A percentile compares a stretch with the other conserved stretches of the same genome.
These are phyloP conservation scores for Panicum miliaceum DNA, from an alignment of 176 grass and related monocot species.

Conservation along the genomic window DNA sequence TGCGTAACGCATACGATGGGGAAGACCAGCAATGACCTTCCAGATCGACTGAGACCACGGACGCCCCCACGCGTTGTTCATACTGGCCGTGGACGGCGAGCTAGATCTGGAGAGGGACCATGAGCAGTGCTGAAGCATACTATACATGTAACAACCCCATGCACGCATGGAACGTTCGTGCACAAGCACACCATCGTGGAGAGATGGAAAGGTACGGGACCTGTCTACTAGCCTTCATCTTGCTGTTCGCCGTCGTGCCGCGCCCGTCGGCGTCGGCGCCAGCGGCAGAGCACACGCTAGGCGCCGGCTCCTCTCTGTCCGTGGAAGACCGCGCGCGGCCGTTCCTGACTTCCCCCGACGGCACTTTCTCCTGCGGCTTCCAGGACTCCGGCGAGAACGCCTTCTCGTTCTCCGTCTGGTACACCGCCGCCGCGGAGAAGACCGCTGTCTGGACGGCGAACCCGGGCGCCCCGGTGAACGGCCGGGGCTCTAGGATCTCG, in stretches of 20 bases:
- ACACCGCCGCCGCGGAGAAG: conserved; percentile 28
- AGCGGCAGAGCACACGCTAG: conserved; percentile 22
- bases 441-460: conserved; percentile 61
- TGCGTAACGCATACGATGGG: not conserved
- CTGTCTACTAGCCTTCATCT: not conserved
- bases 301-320: conserved; percentile 26
- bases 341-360: conserved; percentile 36
- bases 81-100: no score
- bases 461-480: conserved; percentile 51
- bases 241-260: not conserved
- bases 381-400: conserved; percentile 43
- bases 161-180: not conserved
- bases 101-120: no score
- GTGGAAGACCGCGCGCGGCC: conserved; percentile 40
- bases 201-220: not conserved
- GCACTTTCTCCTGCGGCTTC: conserved; percentile 50
- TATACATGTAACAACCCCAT: no score
- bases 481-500: conserved; percentile 40
- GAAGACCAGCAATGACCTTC: no score
- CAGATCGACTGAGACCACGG: no score
- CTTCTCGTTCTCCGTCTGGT: conserved; percentile 71
- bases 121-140: no score
- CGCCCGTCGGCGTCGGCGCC: not conserved
- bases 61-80: no score
- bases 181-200: not conserved